Base-by-base conservation (phyloP, 805 yeast genomes). In the Nakazawaea peltata region DNA sequence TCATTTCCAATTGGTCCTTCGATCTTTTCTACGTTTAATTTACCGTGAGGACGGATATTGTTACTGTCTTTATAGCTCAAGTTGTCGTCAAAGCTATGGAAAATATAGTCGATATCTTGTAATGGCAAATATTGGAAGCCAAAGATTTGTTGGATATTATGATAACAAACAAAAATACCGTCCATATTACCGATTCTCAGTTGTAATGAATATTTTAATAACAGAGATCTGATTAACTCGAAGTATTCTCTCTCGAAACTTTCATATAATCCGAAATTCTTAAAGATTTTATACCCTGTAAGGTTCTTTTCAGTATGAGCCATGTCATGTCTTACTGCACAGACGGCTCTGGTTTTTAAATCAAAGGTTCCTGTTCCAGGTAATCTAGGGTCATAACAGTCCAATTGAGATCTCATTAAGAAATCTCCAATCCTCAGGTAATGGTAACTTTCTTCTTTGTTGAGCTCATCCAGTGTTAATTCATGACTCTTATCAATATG, bases 131-230 rank as follows among this genome's bases (percentile, higher is more conserved):
- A 90, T 54, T 87, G 90, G 56, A 87, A 92, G 3, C 97, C 98
- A 57, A 90, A 85, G 46, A 88, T 71, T 32, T 76, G 63, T 21
- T 73, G 66, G 34, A 86, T 70, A 53, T 88, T 90, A 55, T 90
- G 98, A 54, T 79, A 90, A 0, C 96, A 96, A 12, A 90, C 67
- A 46, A 84, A 86, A 2, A 92, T 85, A 5, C 98, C 98, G 56
- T 88, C 97, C 97, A 92, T 90, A 47, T 82, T 77, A 3, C 97
- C 98, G 28, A 90, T 82, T 42, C 97, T 67, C 0, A 96, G 97
- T 56, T 92, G 97, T 44, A 90, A 65, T 2, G 83, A 71, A 51
- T 90, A 90, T 57, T 90, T 90, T 46, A 90, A 61, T 57, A 90
- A 58, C 0, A 92, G 80, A 2, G 90, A 72, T 39, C 83, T 61